Conservation (phyloP, 2,329 filamentous ascomycete species). For the Claviceps monticola region DNA sequence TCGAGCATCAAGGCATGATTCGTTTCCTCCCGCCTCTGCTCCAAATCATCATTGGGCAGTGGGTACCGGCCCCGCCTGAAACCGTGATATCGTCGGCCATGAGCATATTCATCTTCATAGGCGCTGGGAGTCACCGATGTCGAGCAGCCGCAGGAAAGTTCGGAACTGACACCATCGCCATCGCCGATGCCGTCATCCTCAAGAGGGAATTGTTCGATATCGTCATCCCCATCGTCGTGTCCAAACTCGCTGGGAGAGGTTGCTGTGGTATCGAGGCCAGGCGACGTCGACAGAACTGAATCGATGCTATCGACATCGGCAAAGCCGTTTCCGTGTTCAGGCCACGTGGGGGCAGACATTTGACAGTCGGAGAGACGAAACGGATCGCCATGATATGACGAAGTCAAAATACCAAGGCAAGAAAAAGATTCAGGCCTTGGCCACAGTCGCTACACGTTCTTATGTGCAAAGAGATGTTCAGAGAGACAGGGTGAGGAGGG, state of each 20-base stretch:
- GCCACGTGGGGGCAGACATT: conserved; percentile 6
- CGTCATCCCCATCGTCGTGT: conserved; percentile 13
- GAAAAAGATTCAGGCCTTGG: background rate
- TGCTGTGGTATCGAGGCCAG: conserved; percentile 12
- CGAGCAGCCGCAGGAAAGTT: conserved; percentile 16
- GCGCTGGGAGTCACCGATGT: conserved; percentile 21
- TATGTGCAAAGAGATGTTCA: background rate
- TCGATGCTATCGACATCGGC: conserved; percentile 14
- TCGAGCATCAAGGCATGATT: conserved; percentile 33
- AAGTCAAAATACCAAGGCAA: background rate
- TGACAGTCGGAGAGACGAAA: conserved; percentile 1
- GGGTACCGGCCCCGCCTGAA: conserved; percentile 31
- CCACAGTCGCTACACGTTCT: conserved; percentile 1
- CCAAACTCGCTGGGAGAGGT: conserved; percentile 11
- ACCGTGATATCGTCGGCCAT: conserved; percentile 27
- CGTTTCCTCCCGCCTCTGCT: conserved; percentile 31
- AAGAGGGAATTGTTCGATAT: conserved; percentile 15
- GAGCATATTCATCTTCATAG: conserved; percentile 19
- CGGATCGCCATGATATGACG: conserved; percentile 5
- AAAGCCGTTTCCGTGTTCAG: conserved; percentile 3
- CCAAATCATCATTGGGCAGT: conserved; percentile 30
- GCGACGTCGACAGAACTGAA: conserved; percentile 16
- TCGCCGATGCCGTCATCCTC: conserved; percentile 9
- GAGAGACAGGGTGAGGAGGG: conserved; percentile 1
- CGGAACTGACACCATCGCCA: conserved; percentile 11